Evolutionary conservation across 2,329 filamentous ascomycete genomes (phyloP), one percentile per base, ranked within the genome.

Genomic region (Arthrobotrys megalospora): DNA sequence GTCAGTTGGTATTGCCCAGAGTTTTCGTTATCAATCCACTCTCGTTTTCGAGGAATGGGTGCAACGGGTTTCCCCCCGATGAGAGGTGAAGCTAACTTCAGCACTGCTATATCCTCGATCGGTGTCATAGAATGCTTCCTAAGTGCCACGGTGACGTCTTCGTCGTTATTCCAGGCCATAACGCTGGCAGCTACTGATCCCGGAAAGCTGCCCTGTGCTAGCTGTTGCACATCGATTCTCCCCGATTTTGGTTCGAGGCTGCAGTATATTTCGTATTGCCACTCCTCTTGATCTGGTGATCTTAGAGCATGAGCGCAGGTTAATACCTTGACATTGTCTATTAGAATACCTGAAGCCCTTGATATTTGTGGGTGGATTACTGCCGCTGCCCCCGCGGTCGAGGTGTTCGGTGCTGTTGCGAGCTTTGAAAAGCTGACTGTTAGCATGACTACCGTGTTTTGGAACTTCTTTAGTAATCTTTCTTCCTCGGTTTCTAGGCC

Each of bases 151-250:
- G 43, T 19, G 43, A 47, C 6, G 19, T 47, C 36, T 41, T 41
- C 36, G 36, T 41, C 6, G 8, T 47, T 1, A 6, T 19, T 47
- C 43, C 43, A 47, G 3, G 43, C 43, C 43, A 47, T 47, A 19
- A 47, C 14, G 19, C 43, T 19, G 14, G 43, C 43, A 10, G 43
- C n/a, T 47, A 47, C 43, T n/a, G 43, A 47, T 6, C 43, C 43
- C 43, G 43, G 43, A 19, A 47, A 47, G 1, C 16, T 19, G 43
- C 43, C 43, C 16, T 8, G 10, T 19, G 43, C 43, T 16, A 47
- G 43, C n/a, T 47, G 43, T 7, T 47, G 14, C 43, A 47, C 43
- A 48, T 11, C 45, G 10, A 48, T 48, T 48, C 45, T 48, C 16
- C 45, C 45, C 7, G 45, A 48, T 10, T 48, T 21, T 48, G 16